Evolutionary conservation across 345 rosid genomes (phyloP), one percentile per base, ranked within the genome.

Genomic region (Hypericum perforatum): DNA sequence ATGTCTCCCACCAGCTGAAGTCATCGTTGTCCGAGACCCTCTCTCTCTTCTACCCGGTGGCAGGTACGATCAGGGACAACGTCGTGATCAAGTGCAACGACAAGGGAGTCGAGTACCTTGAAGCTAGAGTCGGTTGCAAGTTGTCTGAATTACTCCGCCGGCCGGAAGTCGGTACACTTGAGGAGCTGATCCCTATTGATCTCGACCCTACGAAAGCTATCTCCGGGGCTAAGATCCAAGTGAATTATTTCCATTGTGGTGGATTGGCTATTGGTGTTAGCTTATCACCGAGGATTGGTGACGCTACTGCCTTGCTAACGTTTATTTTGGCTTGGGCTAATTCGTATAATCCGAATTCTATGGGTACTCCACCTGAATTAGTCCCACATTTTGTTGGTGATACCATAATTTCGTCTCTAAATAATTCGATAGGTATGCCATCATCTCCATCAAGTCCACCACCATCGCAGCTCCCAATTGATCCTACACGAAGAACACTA

Each of bases 191-290:
- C 6, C 76, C 76, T 7, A 7, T 6, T 8, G 53, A 59, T 6
- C 6, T 32, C 58, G 43, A 54, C 41, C 36, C n/a, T 44, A 41
- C 41, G 41, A 9, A 16, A 9, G 41, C 22, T 3, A 11, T 2
- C 9, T 6, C 38, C 43, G 32, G 54, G 53, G 16, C 66, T 47
- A 2, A 9, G 32, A 22, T 65, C 37, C 72, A 71, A 15, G 57
- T 58, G n/a, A 75, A 50, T 52, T 38, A 16, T 42, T 71, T 76
- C 57, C 32, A 44, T 36, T 66, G 74, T 8, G 69, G 70, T 9
- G 74, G 80, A 7, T 52, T 63, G 5, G 67, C 72, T 3, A 54
- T 72, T 1, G 58, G 68, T 7, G 49, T 43, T 13, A 53, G 61
- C 51, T 22, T 22, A 4, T 22, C 32, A 1, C 32, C 32, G 2